Percentiles rank a stretch among this genome's conserved stretches.
These are phyloP conservation scores for Neurospora sp. DNA, from an alignment of 495 filamentous ascomycete genomes.

Conservation along the genomic window DNA sequence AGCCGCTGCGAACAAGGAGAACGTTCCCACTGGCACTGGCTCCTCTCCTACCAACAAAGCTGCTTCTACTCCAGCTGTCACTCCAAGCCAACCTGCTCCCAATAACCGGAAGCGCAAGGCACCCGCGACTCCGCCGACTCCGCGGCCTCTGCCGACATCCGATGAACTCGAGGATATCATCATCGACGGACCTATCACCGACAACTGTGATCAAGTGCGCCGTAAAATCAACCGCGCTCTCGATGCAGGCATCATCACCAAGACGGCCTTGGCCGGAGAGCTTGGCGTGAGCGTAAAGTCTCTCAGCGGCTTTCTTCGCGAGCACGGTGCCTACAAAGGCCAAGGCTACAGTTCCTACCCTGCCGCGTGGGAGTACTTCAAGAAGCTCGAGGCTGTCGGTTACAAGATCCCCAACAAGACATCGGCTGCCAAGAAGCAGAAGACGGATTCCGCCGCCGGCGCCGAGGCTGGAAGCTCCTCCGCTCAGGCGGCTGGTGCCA, in stretches of 20 bases:
- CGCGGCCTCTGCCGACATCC: conserved; percentile 6
- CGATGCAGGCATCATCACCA: conserved; percentile 37
- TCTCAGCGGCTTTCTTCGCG: conserved; percentile 28
- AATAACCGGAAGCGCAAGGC: conserved; percentile 26
- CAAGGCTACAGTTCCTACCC: conserved; percentile 14
- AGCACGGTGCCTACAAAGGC: conserved; percentile 25
- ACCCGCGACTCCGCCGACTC: conserved; percentile 15
- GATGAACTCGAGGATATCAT: conserved; percentile 11
- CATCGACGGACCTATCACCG: conserved; percentile 11
- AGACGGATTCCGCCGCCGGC: conserved; percentile 5
- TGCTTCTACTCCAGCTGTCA: not conserved
- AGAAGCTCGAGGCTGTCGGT: conserved; percentile 21
- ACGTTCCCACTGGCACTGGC: not conserved
- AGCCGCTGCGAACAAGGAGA: not conserved
- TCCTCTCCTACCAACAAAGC: not conserved
- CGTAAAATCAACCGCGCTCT: conserved; percentile 34
- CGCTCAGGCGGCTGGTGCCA: not conserved
- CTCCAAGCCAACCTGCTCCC: not conserved
- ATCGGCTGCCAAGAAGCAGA: conserved; percentile 18
- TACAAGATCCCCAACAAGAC: conserved; percentile 15
- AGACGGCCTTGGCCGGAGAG: conserved; percentile 32
- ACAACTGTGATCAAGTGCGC: conserved; percentile 31
- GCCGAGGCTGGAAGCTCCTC: conserved; percentile 2
- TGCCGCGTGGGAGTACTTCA: conserved; percentile 26
- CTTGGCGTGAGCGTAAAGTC: conserved; percentile 27